phyloP scores from a whole-genome alignment of 768 basidiomycete genomes.

The Mycena metata region DNA sequence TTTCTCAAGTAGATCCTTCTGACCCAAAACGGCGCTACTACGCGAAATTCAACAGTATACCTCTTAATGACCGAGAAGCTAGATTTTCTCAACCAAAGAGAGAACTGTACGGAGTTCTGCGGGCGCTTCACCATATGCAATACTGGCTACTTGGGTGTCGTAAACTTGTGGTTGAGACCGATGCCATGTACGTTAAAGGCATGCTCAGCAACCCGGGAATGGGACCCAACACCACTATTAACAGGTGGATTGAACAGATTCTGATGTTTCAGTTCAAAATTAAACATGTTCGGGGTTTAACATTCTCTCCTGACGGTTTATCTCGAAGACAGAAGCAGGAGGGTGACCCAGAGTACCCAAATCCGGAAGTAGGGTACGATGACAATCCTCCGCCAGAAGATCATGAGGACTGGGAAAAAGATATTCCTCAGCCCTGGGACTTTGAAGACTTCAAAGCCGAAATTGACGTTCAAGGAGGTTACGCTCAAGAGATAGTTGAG shows the following conservation, averaged over 20 bases:
- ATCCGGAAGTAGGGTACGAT: conserved; percentile 4
- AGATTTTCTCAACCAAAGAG: too few relatives aligned
- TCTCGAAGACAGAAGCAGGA: conserved; percentile 30
- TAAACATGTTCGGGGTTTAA: conserved; percentile 30
- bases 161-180: too few relatives aligned
- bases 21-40: conserved; percentile 32
- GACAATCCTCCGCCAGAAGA: conserved; percentile 4
- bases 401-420: conserved; percentile 22
- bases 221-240: conserved; percentile 41
- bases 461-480: conserved; percentile 24
- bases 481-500: too few relatives aligned
- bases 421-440: conserved; percentile 13
- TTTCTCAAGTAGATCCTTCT: conserved; percentile 30
- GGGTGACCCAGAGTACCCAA: conserved; percentile 11
- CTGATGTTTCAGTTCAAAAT: conserved; percentile 40
- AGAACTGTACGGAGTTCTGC: too few relatives aligned
- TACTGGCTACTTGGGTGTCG: too few relatives aligned
- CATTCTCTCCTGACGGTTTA: conserved; percentile 38
- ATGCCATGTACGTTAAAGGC: too few relatives aligned
- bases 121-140: too few relatives aligned
- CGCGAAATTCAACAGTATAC: conserved; percentile 46
- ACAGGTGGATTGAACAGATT: too few relatives aligned
- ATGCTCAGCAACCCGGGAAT: too few relatives aligned
- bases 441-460: conserved; percentile 24
- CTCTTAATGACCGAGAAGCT: conserved; percentile 26